Evolutionary conservation across 169 alveolate species (phyloP), one percentile per base, ranked within the genome.

Genomic region (Theileria annulata): DNA sequence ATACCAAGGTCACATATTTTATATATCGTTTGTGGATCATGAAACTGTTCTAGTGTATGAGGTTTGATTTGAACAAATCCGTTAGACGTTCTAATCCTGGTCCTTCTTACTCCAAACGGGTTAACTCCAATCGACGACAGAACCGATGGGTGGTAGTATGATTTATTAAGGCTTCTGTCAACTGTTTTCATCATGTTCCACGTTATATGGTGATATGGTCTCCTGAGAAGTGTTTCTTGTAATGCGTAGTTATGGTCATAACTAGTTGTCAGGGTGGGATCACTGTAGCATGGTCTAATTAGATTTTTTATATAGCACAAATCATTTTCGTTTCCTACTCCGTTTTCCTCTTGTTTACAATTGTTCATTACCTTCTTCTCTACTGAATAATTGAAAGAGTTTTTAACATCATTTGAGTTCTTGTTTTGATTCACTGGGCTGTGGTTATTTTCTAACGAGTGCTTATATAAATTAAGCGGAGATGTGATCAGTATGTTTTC

Each of bases 401-500:
- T 71, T 27, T 33, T 31, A 30, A 17, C 35, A 13, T 71, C 31
- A 30, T 31, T 23, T 19, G 33, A 3, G 48, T 19, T n/a, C 5
- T 49, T 35, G 21, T 27, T 62, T 15, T 62, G 5, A 0, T 30
- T 70, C 3, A n/a, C 63, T n/a, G 63, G 19, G 25, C 4, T 19
- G 30, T n/a, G 21, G 13, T 47, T 77, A 0, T 49, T n/a, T 31
- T 21, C 75, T 2, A 19, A 17, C 3, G 21, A 31, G 4, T 64
- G 85, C 13, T 68, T 35, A 42, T 67, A n/a, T 25, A 33, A 31
- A 42, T 23, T 56, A 10, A 76, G 49, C 23, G 85, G 83, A n/a
- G 94, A 80, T 2, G 92, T 87, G 21, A 90, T 91, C 47, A 90
- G 70, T 27, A 98, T 98, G 87, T 98, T 98, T 88, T 98, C 99